These are phyloP conservation scores for Fusarium nurragi DNA, from an alignment of 2,329 filamentous ascomycete genomes.

Conservation along the genomic window DNA sequence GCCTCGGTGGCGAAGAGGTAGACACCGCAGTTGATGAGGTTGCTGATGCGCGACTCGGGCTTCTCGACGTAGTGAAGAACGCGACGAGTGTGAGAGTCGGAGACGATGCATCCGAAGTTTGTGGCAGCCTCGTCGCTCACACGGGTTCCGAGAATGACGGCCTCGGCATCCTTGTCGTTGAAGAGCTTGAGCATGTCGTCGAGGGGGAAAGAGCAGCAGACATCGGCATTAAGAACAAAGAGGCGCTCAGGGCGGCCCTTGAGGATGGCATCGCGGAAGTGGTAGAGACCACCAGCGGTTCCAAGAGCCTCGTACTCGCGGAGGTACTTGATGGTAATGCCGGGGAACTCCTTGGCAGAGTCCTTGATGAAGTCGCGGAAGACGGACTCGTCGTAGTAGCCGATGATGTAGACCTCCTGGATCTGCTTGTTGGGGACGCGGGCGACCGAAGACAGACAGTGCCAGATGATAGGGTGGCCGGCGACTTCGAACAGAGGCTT, in stretches of 20 bases:
- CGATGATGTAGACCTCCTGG: conserved; percentile 96
- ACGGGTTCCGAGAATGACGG: conserved; percentile 92
- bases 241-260: conserved; percentile 94
- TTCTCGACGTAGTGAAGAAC: conserved; percentile 99
- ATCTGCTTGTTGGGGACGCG: conserved; percentile 83
- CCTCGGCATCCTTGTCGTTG: conserved; percentile 94
- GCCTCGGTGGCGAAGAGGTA: conserved; percentile 96
- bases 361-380: conserved; percentile 99
- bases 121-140: conserved; percentile 90
- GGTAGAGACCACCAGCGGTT: conserved; percentile 95
- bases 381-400: conserved; percentile 97
- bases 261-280: conserved; percentile 98
- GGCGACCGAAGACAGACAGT: conserved; percentile 91
- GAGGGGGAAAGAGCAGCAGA: conserved; percentile 98
- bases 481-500: conserved; percentile 99
- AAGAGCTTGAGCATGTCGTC: conserved; percentile 95
- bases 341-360: conserved; percentile 82
- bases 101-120: conserved; percentile 98
- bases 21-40: conserved; percentile 98
- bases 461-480: conserved; percentile 97
- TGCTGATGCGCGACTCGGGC: conserved; percentile 96
- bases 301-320: conserved; percentile 97
- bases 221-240: conserved; percentile 97
- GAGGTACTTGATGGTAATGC: conserved; percentile 88
- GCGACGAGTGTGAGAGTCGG: conserved; percentile 90